Percentiles rank a stretch among this genome's conserved stretches.
Evolutionary conservation across 139 green algal genomes (phyloP).

Genomic region (Penium margaritaceum): DNA sequence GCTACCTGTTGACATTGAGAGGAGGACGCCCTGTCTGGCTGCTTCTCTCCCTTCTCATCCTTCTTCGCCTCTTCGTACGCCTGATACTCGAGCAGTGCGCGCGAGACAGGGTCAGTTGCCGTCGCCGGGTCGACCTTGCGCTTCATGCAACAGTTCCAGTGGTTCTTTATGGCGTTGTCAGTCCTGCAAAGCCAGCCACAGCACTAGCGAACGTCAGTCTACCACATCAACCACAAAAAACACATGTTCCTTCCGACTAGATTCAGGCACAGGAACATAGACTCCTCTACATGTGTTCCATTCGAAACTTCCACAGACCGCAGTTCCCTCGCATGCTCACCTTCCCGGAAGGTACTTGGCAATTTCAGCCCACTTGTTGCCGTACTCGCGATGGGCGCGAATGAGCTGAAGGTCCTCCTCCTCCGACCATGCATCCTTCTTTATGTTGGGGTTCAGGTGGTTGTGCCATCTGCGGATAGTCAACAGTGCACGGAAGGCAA

Average conservation of each 20-base stretch:
- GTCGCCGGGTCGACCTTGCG: slow-evolving; percentile 18
- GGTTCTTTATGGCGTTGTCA: slow-evolving; percentile 90
- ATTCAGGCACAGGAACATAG: background rate
- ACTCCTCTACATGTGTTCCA: no score
- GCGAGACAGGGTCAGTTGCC: slow-evolving; percentile 10
- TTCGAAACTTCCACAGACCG: background rate
- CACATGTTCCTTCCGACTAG: background rate
- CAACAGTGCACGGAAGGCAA: background rate
- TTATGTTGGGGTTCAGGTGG: slow-evolving; percentile 65
- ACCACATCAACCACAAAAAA: background rate
- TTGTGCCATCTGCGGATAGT: slow-evolving; percentile 69
- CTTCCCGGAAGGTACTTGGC: slow-evolving; percentile 60
- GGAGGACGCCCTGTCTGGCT: background rate
- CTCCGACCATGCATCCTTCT: slow-evolving; percentile 46
- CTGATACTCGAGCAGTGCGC: slow-evolving; percentile 9
- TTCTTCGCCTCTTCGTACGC: background rate
- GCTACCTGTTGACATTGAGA: no score
- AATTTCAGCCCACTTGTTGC: slow-evolving; percentile 72
- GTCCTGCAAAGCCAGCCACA: slow-evolving; percentile 47
- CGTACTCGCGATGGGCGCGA: slow-evolving; percentile 43
- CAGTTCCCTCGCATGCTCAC: no score
- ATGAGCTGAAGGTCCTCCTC: slow-evolving; percentile 54
- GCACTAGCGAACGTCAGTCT: background rate
- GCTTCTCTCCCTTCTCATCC: background rate
- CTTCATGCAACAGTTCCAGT: slow-evolving; percentile 63